These are phyloP conservation scores for Hypoxylon sp. DNA, from an alignment of 2,329 filamentous ascomycete genomes.

Conservation along the genomic window DNA sequence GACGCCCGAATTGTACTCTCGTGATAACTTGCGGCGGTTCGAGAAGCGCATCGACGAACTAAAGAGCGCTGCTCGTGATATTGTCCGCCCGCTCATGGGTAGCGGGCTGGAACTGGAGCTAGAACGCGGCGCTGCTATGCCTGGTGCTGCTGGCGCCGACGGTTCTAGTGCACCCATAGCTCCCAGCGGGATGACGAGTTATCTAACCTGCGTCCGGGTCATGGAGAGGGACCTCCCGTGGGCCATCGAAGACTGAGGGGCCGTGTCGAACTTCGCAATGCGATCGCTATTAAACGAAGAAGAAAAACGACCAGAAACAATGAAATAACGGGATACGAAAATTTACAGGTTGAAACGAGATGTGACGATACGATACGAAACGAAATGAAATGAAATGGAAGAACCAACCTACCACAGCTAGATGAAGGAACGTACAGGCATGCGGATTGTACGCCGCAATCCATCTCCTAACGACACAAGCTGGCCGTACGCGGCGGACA, in stretches of 20 bases:
- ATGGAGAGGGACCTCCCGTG: constrained; percentile 54
- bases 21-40: constrained; percentile 88
- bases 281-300: neutral
- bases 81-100: constrained; percentile 87
- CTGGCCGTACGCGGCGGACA: constrained; percentile 9
- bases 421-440: constrained; percentile 12
- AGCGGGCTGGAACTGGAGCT: constrained; percentile 87
- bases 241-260: constrained; percentile 49
- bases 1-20: constrained; percentile 83
- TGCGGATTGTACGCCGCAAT: constrained; percentile 1
- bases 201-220: constrained; percentile 54
- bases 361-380: constrained; percentile 27
- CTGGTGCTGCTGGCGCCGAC: constrained; percentile 58
- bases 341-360: constrained; percentile 17
- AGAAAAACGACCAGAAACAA: constrained; percentile 6
- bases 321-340: constrained; percentile 31
- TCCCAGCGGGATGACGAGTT: constrained; percentile 49
- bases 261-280: neutral
- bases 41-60: constrained; percentile 91
- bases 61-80: constrained; percentile 84
- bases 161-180: constrained; percentile 51
- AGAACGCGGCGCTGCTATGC: constrained; percentile 58
- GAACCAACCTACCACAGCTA: constrained; percentile 13
- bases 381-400: constrained; percentile 15
- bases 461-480: constrained; percentile 6